Conservation (phyloP, 164 flowering plant genomes). For the Umbilicus rupestris region DNA sequence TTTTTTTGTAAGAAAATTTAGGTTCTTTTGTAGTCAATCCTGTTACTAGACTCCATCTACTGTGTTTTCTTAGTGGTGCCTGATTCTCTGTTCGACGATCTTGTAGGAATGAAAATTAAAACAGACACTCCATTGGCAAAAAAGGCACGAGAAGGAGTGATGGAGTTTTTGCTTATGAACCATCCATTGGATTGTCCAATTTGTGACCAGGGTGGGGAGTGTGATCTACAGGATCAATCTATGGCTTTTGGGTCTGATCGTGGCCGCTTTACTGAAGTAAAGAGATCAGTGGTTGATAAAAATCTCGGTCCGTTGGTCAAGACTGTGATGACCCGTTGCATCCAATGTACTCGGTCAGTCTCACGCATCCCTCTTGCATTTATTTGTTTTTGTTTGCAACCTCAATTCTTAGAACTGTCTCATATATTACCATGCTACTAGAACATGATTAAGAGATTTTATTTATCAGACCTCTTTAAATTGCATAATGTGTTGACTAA, state of each 20-base stretch:
- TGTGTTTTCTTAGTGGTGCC: too few relatives aligned
- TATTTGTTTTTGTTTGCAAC: too few relatives aligned
- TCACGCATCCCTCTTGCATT: neutral
- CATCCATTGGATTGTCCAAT: conserved; percentile 99
- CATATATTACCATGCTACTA: neutral
- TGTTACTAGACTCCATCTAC: too few relatives aligned
- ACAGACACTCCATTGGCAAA: conserved; percentile 92
- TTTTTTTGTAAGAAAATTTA: neutral
- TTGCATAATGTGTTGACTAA: neutral
- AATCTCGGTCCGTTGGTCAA: conserved; percentile 97
- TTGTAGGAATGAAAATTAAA: conserved; percentile 93
- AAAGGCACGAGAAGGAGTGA: conserved; percentile 97
- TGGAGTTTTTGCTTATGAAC: conserved; percentile 98
- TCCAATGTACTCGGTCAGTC: conserved; percentile 89
- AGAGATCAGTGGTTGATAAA: conserved; percentile 98
- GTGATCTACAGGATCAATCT: conserved; percentile 99
- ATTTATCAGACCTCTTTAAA: neutral
- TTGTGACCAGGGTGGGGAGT: conserved; percentile 99
- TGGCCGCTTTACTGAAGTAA: conserved; percentile 92
- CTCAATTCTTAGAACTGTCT: too few relatives aligned
- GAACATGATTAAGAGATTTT: neutral
- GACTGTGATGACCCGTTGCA: conserved; percentile 99
- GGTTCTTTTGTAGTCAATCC: neutral
- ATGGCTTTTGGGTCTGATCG: conserved; percentile 99
- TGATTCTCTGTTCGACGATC: neutral